Evolutionary conservation across 805 yeast species (phyloP).

Genomic region (Diddensiella caesifluorescens): DNA sequence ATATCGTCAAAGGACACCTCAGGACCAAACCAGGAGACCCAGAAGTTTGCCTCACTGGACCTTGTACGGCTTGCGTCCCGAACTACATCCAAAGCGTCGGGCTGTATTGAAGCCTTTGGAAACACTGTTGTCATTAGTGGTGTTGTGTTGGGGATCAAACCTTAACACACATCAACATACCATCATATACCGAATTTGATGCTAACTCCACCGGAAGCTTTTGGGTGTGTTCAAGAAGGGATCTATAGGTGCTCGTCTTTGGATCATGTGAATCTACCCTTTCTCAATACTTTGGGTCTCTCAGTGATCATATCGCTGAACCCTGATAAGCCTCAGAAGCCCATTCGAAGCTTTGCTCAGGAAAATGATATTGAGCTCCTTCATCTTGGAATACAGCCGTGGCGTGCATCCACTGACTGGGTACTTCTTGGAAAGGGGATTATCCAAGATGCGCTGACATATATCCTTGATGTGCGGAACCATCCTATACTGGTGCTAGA

Average conservation of each 20-base stretch:
- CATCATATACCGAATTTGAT: slow-evolving; percentile 32
- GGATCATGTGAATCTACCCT: slow-evolving; percentile 65
- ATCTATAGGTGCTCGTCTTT: slow-evolving; percentile 75
- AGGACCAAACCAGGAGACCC: slow-evolving; percentile 39
- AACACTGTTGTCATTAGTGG: slow-evolving; percentile 11
- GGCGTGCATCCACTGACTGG: slow-evolving; percentile 49
- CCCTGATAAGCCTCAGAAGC: slow-evolving; percentile 78
- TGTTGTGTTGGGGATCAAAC: not conserved
- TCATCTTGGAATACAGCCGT: slow-evolving; percentile 35
- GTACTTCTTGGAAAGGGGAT: slow-evolving; percentile 67
- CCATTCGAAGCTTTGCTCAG: slow-evolving; percentile 59
- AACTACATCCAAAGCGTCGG: slow-evolving; percentile 41
- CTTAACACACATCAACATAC: not conserved
- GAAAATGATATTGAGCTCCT: slow-evolving; percentile 33
- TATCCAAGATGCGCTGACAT: slow-evolving; percentile 59
- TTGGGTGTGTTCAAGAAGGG: slow-evolving; percentile 86
- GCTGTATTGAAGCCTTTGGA: slow-evolving; percentile 38
- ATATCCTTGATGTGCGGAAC: slow-evolving; percentile 53
- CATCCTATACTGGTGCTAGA: slow-evolving; percentile 75
- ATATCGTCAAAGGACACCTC: too few species aligned
- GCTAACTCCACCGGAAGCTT: slow-evolving; percentile 91
- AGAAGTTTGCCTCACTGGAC: slow-evolving; percentile 35
- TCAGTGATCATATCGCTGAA: slow-evolving; percentile 69
- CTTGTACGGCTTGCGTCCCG: slow-evolving; percentile 33
- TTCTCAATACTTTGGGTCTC: slow-evolving; percentile 65